Evolutionary conservation across 176 grass and related monocot genomes (phyloP).

Genomic region (Lolium perenne): DNA sequence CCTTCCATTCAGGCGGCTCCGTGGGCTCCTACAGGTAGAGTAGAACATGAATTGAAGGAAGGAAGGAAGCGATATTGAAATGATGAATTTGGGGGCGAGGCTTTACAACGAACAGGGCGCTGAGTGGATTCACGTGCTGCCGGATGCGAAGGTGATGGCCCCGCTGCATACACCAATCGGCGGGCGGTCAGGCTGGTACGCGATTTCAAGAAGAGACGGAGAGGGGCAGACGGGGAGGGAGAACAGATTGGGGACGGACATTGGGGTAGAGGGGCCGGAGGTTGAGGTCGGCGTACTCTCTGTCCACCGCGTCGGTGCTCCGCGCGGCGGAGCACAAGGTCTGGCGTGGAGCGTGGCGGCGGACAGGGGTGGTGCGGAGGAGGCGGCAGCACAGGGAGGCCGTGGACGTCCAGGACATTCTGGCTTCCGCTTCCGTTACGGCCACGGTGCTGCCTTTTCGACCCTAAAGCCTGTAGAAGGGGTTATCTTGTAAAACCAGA

Average conservation of each 20-base stretch:
- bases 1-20: constrained; percentile 70
- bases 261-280: constrained; percentile 73
- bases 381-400: constrained; percentile 40
- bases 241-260: constrained; percentile 34
- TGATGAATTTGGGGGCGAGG: not conserved
- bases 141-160: constrained; percentile 87
- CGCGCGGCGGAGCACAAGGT: constrained; percentile 36
- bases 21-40: constrained; percentile 56
- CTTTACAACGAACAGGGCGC: constrained; percentile 72
- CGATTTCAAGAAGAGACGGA: not conserved
- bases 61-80: not conserved
- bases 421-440: not conserved
- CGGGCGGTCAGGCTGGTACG: not conserved
- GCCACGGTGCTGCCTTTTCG: not conserved
- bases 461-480: not conserved
- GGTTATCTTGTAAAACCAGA: no score
- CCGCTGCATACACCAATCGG: constrained; percentile 51
- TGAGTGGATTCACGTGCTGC: constrained; percentile 98
- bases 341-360: not conserved
- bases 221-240: not conserved
- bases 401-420: constrained; percentile 40
- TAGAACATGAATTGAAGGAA: not conserved
- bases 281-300: constrained; percentile 88
- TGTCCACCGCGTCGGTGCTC: constrained; percentile 74
- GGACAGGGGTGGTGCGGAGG: constrained; percentile 5